Base-by-base conservation (phyloP, 257 asterid genomes). In the Forsythia suspensa region DNA sequence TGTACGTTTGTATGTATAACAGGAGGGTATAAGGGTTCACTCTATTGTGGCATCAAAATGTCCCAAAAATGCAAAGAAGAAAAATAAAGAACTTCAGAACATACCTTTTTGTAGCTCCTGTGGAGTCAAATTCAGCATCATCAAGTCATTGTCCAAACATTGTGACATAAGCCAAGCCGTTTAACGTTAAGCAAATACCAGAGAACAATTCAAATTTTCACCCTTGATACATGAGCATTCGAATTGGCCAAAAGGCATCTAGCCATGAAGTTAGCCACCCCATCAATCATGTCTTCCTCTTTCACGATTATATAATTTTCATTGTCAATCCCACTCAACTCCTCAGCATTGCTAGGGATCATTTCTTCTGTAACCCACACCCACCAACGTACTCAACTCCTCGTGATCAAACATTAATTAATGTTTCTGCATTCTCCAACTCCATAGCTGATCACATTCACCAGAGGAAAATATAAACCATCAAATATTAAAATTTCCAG, bases 381-480 rank as follows among this genome's bases (percentile, higher is more conserved):
- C 97, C 98, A 95, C 94, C 97, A 89, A n/a, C n/a, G n/a, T n/a
- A 84, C 96, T 95, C 15, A 98, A 96, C 72, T 92, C 91, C 78
- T 92, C 92, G 6, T 82, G 92, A 77, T 85, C 96, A 40, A 29
- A 88, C 82, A 75, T 90, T 86, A 46, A 93, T 84, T 77, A 93
- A 86, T 80, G 89, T 84, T 72, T 89, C 98, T n/a, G 87, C 90
- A 24, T 85, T 85, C 84, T 89, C 94, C 80, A 77, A 39, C 81
- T 95, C 98, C 20, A 37, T 86, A 41, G 80, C 96, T 91, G 78
- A 78, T 78, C 67, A 84, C 75, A 66, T 81, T 77, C 13, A 74
- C 51, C 71, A 57, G 18, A 43, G 52, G 65, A 55, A 59, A 43
- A 74, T 16, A 2, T 55, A 69, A 69, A 51, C 6, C 42, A 52